Percentiles rank a stretch among this genome's conserved stretches.
phyloP scores from a whole-genome alignment of 2,329 filamentous ascomycete species.

The Fusarium annulatum region DNA sequence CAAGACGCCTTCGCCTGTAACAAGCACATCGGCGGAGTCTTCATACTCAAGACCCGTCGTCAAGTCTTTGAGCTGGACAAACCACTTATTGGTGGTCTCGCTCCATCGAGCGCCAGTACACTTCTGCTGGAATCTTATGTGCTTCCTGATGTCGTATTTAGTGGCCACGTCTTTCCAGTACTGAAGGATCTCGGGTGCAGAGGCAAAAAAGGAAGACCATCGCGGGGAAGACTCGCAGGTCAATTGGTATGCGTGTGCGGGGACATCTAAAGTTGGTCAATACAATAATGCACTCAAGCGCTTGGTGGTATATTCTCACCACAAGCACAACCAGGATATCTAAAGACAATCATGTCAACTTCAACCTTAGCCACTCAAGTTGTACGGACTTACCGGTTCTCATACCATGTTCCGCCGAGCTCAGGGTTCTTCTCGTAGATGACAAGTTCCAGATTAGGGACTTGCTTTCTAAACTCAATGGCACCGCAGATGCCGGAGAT shows the following conservation, averaged over 20 bases:
- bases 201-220: slow-evolving; percentile 20
- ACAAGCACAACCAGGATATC: slow-evolving; percentile 18
- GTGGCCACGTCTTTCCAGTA: slow-evolving; percentile 12
- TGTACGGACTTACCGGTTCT: not conserved
- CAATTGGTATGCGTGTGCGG: slow-evolving; percentile 12
- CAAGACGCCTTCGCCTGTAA: slow-evolving; percentile 7
- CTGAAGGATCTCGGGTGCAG: slow-evolving; percentile 9
- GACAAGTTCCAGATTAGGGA: not conserved
- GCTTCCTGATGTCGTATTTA: not conserved
- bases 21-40: slow-evolving; percentile 6
- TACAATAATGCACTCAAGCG: accelerated
- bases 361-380: accelerated
- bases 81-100: not conserved
- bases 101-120: not conserved
- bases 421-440: slow-evolving; percentile 23
- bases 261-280: not conserved
- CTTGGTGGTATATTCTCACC: not conserved
- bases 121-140: slow-evolving; percentile 12
- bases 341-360: accelerated
- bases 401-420: slow-evolving; percentile 17
- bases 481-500: slow-evolving; percentile 13
- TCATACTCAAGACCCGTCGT: not conserved
- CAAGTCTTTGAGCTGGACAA: slow-evolving; percentile 12
- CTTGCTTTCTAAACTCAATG: slow-evolving; percentile 10
- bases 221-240: slow-evolving; percentile 3